These are phyloP conservation scores for Boletus insuetus DNA, from an alignment of 768 basidiomycete genomes.

Conservation along the genomic window DNA sequence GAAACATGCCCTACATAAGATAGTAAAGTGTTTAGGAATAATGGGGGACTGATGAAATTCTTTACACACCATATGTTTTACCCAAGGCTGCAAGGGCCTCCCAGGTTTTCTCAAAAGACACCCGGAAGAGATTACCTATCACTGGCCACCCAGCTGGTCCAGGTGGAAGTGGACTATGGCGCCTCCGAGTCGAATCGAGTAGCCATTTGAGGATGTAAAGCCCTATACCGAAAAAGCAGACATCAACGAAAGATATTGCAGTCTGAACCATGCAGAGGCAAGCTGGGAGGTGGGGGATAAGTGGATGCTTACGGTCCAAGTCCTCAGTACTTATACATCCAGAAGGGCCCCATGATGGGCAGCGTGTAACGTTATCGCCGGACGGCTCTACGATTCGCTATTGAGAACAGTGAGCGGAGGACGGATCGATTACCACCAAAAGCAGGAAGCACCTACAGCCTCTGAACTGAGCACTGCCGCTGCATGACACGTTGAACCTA, in stretches of 20 bases:
- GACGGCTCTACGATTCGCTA: too few relatives aligned
- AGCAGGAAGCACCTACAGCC: too few relatives aligned
- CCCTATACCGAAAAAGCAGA: slow-evolving; percentile 17
- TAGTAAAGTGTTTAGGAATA: slow-evolving; percentile 17
- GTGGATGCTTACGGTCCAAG: too few relatives aligned
- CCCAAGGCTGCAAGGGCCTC: slow-evolving; percentile 51
- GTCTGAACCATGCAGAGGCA: too few relatives aligned
- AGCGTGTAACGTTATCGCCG: too few relatives aligned
- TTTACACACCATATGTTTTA: slow-evolving; percentile 45
- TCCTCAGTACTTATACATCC: too few relatives aligned
- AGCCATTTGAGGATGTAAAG: slow-evolving; percentile 6
- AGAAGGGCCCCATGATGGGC: too few relatives aligned
- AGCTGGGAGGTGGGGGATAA: too few relatives aligned
- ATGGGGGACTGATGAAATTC: neutral
- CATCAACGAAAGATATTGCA: neutral
- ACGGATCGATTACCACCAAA: too few relatives aligned
- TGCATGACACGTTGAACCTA: too few relatives aligned
- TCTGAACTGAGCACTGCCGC: too few relatives aligned
- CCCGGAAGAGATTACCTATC: slow-evolving; percentile 52
- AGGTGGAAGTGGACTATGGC: slow-evolving; percentile 9
- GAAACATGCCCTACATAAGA: slow-evolving; percentile 21
- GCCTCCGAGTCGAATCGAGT: neutral
- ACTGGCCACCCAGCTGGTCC: slow-evolving; percentile 35
- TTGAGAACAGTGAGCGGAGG: too few relatives aligned
- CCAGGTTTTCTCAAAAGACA: slow-evolving; percentile 52